These are phyloP conservation scores for Xanthoconium purpureum DNA, from an alignment of 768 basidiomycete genomes.

Conservation along the genomic window DNA sequence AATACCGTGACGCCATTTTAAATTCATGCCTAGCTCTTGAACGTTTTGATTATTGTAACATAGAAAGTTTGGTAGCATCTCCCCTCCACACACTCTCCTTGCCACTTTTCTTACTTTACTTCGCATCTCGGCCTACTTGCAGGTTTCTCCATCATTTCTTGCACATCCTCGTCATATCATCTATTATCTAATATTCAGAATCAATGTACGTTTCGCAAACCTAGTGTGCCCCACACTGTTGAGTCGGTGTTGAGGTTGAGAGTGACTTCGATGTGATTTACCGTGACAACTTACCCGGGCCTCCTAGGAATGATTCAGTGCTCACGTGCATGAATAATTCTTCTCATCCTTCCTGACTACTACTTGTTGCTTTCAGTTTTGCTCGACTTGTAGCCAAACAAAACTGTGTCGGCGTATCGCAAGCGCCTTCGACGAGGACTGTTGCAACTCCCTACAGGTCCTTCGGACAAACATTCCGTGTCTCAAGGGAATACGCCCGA, in stretches of 20 bases:
- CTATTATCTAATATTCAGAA: background rate
- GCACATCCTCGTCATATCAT: background rate
- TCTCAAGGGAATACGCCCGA: too few species aligned
- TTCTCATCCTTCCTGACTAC: too few species aligned
- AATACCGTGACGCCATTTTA: background rate
- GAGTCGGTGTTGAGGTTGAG: background rate
- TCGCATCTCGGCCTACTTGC: background rate
- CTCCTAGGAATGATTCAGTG: too few species aligned
- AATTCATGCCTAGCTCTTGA: background rate
- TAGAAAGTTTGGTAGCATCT: slow-evolving; percentile 6
- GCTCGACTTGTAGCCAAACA: too few species aligned
- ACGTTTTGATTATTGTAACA: slow-evolving; percentile 9
- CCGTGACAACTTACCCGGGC: too few species aligned
- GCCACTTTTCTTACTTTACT: background rate
- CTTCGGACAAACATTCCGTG: too few species aligned
- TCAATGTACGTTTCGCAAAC: background rate
- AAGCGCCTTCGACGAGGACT: too few species aligned
- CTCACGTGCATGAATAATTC: too few species aligned
- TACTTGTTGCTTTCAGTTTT: too few species aligned
- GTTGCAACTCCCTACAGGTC: too few species aligned
- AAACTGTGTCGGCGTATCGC: too few species aligned
- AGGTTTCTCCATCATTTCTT: background rate
- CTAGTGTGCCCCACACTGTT: background rate
- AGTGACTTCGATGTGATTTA: too few species aligned
- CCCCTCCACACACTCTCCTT: background rate